Base-by-base conservation (phyloP, 331 rosid genomes). In the Saraca asoca region DNA sequence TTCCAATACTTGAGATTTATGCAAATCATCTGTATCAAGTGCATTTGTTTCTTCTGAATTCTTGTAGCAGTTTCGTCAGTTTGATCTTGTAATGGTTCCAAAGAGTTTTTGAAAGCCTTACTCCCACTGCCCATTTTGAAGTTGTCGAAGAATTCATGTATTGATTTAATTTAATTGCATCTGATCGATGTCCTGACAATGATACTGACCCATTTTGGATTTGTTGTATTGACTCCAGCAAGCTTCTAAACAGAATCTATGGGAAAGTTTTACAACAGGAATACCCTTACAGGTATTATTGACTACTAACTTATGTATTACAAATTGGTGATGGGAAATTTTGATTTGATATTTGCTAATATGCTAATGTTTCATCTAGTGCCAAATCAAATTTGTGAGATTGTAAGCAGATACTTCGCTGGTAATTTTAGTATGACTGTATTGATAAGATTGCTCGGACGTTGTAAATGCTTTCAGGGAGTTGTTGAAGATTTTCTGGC, bases 281-380 rank as follows among this genome's bases (percentile, higher is more conserved):
- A 45, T 58, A n/a, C 74, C 83, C 35, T 56, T 69, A 19, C 81
- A 62, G 84, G 92, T 86, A 78, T 50, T 49, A 43, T 55, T 24
- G 42, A 16, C 20, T 12, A 13, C 49, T 42, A 39, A 14, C 38
- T 5, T 45, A 9, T 12, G 1, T 34, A 17, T 52, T 19, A 16
- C 0, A 6, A 15, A n/a, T 60, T 42, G 12, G 38, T 8, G 20
- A 8, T 70, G 49, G 9, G 10, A 34, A 34, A 37, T 5, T 19
- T 29, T 33, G 19, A 15, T 67, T 53, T 13, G 15, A 2, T 38
- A 29, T 58, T n/a, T 16, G 60, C 42, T 19, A 46, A 20, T 17
- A 8, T 69, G 42, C 13, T 12, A 37, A 41, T 41, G 20, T 42
- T 35, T 43, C 24, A 62, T 43, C 12, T 62, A 7, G 13, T 20